phyloP scores from a whole-genome alignment of 495 filamentous ascomycete genomes.

The Trichoderma asperelloides region DNA sequence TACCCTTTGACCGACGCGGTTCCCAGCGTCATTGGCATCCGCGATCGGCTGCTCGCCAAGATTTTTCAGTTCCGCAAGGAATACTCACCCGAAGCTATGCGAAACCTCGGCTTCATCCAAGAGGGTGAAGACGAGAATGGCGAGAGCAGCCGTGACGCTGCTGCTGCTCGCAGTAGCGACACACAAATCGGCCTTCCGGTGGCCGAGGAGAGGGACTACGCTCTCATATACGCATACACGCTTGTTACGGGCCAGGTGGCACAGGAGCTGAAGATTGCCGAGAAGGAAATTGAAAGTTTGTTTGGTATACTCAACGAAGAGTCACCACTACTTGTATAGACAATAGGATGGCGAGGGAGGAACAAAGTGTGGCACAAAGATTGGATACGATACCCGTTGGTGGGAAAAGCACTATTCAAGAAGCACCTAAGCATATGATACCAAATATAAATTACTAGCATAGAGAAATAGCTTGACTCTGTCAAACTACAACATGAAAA shows the following conservation, averaged over 20 bases:
- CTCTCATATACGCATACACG: slow-evolving; percentile 46
- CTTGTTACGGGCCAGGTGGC: slow-evolving; percentile 62
- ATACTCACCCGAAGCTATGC: slow-evolving; percentile 31
- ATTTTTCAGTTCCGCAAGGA: slow-evolving; percentile 76
- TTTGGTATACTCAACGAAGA: slow-evolving; percentile 76
- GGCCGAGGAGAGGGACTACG: slow-evolving; percentile 43
- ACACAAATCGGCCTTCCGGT: slow-evolving; percentile 9
- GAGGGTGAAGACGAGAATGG: not conserved
- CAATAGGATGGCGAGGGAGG: not conserved
- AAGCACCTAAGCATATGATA: not conserved
- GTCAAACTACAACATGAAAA: not conserved
- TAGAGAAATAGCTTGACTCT: not conserved
- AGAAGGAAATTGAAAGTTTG: slow-evolving; percentile 57
- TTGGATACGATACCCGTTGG: not conserved
- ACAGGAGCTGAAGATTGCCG: slow-evolving; percentile 59
- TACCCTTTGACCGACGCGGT: slow-evolving; percentile 84
- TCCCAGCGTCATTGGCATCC: slow-evolving; percentile 67
- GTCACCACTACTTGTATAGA: slow-evolving; percentile 53
- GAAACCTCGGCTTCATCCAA: slow-evolving; percentile 13
- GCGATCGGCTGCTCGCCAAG: slow-evolving; percentile 78
- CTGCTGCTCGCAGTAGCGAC: not conserved
- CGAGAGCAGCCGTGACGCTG: not conserved
- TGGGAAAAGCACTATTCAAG: not conserved
- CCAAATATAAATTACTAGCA: not conserved
- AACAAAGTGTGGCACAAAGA: not conserved